A percentile compares a stretch with the other conserved stretches of the same genome.
phyloP scores from a whole-genome alignment of 2,329 filamentous ascomycete genomes.

The Penicillium sumatraense region DNA sequence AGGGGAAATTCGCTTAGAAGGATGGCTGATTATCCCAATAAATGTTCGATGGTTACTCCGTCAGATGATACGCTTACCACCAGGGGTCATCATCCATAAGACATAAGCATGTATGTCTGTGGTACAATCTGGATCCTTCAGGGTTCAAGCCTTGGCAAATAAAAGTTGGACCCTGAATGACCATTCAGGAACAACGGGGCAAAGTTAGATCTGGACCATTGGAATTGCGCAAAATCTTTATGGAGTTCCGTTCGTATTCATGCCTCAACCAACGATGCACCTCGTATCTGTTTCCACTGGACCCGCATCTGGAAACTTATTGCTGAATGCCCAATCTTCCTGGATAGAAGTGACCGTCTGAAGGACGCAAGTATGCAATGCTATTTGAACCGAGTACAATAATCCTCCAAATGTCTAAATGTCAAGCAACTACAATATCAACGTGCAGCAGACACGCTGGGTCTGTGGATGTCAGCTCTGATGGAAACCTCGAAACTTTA shows the following conservation, averaged over 20 bases:
- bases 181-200: background rate
- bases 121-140: background rate
- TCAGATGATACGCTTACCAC: background rate
- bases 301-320: slow-evolving; percentile 8
- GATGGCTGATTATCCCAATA: too few relatives aligned
- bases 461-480: background rate
- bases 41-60: background rate
- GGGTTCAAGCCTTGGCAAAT: background rate
- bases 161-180: background rate
- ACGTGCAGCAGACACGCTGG: background rate
- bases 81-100: too few relatives aligned
- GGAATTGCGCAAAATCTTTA: slow-evolving; percentile 1
- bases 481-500: background rate
- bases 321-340: too few relatives aligned
- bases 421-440: background rate
- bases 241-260: slow-evolving; percentile 13
- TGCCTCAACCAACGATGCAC: background rate
- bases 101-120: too few relatives aligned
- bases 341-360: too few relatives aligned
- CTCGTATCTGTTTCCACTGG: slow-evolving; percentile 11
- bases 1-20: too few relatives aligned
- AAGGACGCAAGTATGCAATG: too few relatives aligned
- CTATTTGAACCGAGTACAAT: too few relatives aligned
- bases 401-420: too few relatives aligned
- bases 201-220: background rate